Base-by-base conservation (phyloP, 495 filamentous ascomycete species). In the Astrocystis sublimbata region DNA sequence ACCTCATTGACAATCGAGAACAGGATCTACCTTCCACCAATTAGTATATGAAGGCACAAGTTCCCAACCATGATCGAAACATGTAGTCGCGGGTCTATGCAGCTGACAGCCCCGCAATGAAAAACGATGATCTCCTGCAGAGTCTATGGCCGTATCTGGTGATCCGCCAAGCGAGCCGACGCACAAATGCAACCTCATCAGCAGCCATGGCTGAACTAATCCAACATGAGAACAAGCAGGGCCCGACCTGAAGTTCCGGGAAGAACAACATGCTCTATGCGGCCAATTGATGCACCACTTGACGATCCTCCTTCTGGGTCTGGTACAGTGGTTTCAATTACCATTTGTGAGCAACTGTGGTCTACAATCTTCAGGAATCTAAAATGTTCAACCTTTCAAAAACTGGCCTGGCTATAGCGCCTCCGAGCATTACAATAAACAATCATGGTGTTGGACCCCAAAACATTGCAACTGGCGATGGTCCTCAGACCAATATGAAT, bases 21-120 rank as follows among this genome's bases (percentile, higher is more conserved):
- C n/a, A n/a, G n/a, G n/a, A n/a, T n/a, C n/a, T n/a, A n/a, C n/a
- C n/a, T n/a, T n/a, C n/a, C n/a, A n/a, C n/a, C n/a, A n/a, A n/a
- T n/a, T n/a, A n/a, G n/a, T n/a, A n/a, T 28, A 19, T 30, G 19
- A 33, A 2, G 50, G 9, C 5, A 26, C 36, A 6, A 15, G 42
- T 45, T 23, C 23, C 41, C 7, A 6, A 30, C 23, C 23, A 23
- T 8, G 7, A 19, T 10, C 41, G 23, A 45, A 45, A 42, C 23
- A 0, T 45, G 41, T n/a, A 35, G 31, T 19, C 31, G n/a, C 2
- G 13, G 42, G 24, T 35, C 5, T 36, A 17, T 45, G 35, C 26
- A 60, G 38, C 42, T 60, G 57, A 36, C 8, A n/a, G 23, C 40
- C 47, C 47, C 47, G 47, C 47, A 33, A 31, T 50, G n/a, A 4